phyloP scores from a whole-genome alignment of 2,329 filamentous ascomycete genomes.

The Dendrostoma leiphaemia region DNA sequence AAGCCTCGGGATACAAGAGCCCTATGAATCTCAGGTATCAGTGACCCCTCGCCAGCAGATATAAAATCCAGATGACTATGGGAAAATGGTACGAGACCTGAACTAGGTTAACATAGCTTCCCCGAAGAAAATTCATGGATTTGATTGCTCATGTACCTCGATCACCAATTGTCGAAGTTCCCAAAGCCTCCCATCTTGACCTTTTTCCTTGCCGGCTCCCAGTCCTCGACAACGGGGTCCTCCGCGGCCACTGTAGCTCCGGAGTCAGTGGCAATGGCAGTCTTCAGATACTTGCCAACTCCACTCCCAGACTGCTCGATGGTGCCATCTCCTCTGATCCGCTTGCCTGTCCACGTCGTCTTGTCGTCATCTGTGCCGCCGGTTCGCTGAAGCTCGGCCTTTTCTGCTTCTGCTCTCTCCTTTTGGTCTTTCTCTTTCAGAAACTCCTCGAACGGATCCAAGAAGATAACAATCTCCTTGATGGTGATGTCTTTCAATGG shows the following conservation, averaged over 20 bases:
- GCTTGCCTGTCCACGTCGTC: conserved; percentile 95
- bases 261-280: conserved; percentile 37
- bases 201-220: conserved; percentile 79
- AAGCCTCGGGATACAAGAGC: neutral
- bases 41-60: too few relatives aligned
- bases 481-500: conserved; percentile 79
- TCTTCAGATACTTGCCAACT: conserved; percentile 82
- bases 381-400: conserved; percentile 58
- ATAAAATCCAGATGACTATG: too few relatives aligned
- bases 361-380: conserved; percentile 84
- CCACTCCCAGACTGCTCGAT: conserved; percentile 42
- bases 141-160: conserved; percentile 12
- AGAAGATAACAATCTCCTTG: conserved; percentile 77
- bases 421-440: conserved; percentile 68
- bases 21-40: too few relatives aligned
- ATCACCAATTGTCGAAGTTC: conserved; percentile 88
- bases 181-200: conserved; percentile 78
- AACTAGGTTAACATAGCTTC: conserved; percentile 5
- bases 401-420: conserved; percentile 55
- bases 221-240: conserved; percentile 58
- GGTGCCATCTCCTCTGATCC: conserved; percentile 68
- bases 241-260: conserved; percentile 38
- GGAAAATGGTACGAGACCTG: neutral
- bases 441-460: conserved; percentile 96
- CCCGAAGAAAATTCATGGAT: neutral